Evolutionary conservation across 192 early-diverging fungal genomes (phyloP), one percentile per base, ranked within the genome.

Genomic region (Podochytrium sp.): DNA sequence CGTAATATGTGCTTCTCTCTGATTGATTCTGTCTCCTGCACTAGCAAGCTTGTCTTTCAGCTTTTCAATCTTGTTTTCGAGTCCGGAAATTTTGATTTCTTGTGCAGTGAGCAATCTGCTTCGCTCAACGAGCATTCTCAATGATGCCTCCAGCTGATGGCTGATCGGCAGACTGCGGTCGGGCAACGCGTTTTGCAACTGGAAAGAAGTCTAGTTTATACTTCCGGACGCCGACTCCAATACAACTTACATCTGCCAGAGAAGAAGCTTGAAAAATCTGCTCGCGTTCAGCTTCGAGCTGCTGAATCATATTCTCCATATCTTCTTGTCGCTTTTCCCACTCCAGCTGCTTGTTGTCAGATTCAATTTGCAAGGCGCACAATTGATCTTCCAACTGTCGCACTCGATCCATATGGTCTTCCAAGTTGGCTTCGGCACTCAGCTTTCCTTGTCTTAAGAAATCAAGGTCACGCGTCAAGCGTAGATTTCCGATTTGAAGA

Each of bases 321-420:
- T 86, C 78, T n/a, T 63, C 64, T 37, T 86, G 76, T 16, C 69
- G 59, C n/a, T 35, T 33, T 58, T 85, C 87, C 85, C 85, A 89
- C 34, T 87, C 78, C 2, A 87, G 25, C 30, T 82, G 68, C 27
- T 59, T 63, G 47, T 55, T 41, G 62, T 87, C 85, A 14, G 52
- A 18, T 27, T 80, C 77, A n/a, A 50, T 73, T 69, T 85, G 73
- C 29, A 39, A 25, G 2, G 38, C 41, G 23, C 59, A 40, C 33
- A 78, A 65, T 4, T 68, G 49, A 16, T 78, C 71, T 61, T 79
- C 72, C 41, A 83, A 60, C 38, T 51, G 42, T 41, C 39, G 60
- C 18, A 79, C 76, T 4, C 76, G 47, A 27, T 30, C 29, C 47
- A 62, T 69, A 37, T 39, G 58, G n/a, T 79, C 53, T 23, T 76